phyloP scores from a whole-genome alignment of 139 green algal species.

The Bryopsis sp. region DNA sequence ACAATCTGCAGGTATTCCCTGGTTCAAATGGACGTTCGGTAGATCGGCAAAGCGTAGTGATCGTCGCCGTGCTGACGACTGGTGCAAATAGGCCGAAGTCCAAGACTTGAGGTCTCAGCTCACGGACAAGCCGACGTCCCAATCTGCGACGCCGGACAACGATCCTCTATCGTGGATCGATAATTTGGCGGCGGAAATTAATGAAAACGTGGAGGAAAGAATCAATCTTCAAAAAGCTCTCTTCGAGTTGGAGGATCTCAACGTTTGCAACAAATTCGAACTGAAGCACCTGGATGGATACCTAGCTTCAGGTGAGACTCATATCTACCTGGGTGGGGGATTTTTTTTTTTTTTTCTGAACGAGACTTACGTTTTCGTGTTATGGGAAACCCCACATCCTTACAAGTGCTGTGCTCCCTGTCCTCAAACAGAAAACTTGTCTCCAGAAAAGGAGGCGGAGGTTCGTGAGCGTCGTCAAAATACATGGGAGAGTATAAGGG shows the following conservation, averaged over 20 bases:
- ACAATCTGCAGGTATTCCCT: slow-evolving; percentile 43
- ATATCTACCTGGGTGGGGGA: too few species aligned
- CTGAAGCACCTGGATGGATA: slow-evolving; percentile 32
- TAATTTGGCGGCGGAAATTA: slow-evolving; percentile 38
- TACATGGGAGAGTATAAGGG: slow-evolving; percentile 25
- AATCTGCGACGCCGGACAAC: slow-evolving; percentile 9
- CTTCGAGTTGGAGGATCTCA: slow-evolving; percentile 70
- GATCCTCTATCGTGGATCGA: slow-evolving; percentile 29
- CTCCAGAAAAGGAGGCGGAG: slow-evolving; percentile 18
- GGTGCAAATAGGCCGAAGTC: slow-evolving; percentile 33
- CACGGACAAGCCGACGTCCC: slow-evolving; percentile 8
- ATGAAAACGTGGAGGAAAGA: slow-evolving; percentile 70
- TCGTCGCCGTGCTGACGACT: neutral
- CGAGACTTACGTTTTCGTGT: too few species aligned
- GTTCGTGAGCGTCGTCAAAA: slow-evolving; percentile 18
- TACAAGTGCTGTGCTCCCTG: neutral
- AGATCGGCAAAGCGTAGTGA: too few species aligned
- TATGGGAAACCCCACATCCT: too few species aligned
- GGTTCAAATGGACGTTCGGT: neutral
- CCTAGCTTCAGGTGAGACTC: slow-evolving; percentile 11
- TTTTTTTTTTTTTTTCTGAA: too few species aligned
- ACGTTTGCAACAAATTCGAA: slow-evolving; percentile 50
- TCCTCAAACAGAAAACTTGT: slow-evolving; percentile 10
- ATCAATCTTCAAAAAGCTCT: slow-evolving; percentile 72
- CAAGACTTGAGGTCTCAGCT: slow-evolving; percentile 31